Base-by-base conservation (phyloP, 164 flowering plant species). In the Taxillus chinensis region DNA sequence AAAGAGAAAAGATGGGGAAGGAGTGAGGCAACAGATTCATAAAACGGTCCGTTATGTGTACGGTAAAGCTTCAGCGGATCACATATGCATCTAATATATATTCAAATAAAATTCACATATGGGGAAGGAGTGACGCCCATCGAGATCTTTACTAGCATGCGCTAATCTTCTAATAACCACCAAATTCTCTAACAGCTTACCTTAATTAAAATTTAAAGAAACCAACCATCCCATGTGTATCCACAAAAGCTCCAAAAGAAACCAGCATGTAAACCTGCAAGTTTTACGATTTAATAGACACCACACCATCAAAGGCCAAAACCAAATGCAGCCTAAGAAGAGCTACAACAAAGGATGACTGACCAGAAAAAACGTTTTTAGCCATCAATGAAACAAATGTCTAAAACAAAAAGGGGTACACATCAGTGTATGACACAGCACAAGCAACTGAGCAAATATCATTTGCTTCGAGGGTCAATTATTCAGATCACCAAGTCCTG, bases 251-350 rank as follows among this genome's bases (percentile, higher is more conserved):
- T 67, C 76, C 78, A 69, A 62, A 39, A 60, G 40, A 48, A 63
- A 58, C 67, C 66, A 67, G 64, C 66, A 60, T 8, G 54, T 8
- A 63, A 66, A 55, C 87, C 90, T 87, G 95, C 91, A 85, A 68
- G 75, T 70, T 73, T 67, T 67, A 59, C 71, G 70, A 75, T 63
- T 70, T 75, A 69, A 80, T 76, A 70, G 66, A 74, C 70, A 75
- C 56, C 69, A 69, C 71, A 68, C 72, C 71, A 73, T 68, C 16
- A 77, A 77, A 54, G 72, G 53, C 51, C 45, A 69, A 70, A 73
- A 73, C 63, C 49, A 49, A 72, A 37, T 54, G 13, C 50, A 65
- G 60, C 64, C 64, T 3, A 67, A 13, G 46, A 59, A 53, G 45
- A 57, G 64, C 61, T 43, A 72, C 40, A 68, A 49, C 61, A 61